A percentile compares a stretch with the other conserved stretches of the same genome.
These are phyloP conservation scores for Porcisia hertigi DNA, from an alignment of 208 protist species.

Conservation along the genomic window DNA sequence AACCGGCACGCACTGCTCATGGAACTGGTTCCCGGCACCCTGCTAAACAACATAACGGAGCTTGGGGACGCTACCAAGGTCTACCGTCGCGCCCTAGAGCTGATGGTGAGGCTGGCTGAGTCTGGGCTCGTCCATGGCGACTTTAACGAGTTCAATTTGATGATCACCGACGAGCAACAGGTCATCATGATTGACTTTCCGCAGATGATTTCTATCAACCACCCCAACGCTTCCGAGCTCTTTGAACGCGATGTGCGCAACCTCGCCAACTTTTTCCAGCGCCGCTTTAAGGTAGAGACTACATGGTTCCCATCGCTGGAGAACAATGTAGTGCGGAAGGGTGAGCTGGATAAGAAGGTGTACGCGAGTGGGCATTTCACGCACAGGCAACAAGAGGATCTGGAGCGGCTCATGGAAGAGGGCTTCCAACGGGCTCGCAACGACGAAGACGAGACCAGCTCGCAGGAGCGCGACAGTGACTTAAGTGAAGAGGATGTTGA, in stretches of 20 bases:
- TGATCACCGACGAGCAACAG: conserved; percentile 92
- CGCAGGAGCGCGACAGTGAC: not conserved
- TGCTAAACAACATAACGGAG: conserved; percentile 92
- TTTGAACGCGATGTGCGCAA: conserved; percentile 99
- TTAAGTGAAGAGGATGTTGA: conserved; percentile 11
- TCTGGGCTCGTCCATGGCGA: conserved; percentile 98
- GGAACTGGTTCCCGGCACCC: conserved; percentile 92
- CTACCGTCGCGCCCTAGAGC: conserved; percentile 89
- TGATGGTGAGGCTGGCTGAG: conserved; percentile 94
- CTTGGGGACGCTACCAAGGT: conserved; percentile 89
- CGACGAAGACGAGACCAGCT: conserved; percentile 4
- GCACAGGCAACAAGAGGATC: conserved; percentile 64
- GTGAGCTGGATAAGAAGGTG: conserved; percentile 73
- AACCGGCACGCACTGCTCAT: conserved; percentile 99
- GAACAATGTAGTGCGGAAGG: conserved; percentile 77
- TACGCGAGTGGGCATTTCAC: conserved; percentile 85
- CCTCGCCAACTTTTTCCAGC: conserved; percentile 95
- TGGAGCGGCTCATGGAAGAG: conserved; percentile 71
- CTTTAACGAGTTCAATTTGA: conserved; percentile 99
- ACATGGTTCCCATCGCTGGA: conserved; percentile 71
- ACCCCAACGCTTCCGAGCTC: conserved; percentile 94
- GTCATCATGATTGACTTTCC: conserved; percentile 99
- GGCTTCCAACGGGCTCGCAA: conserved; percentile 24
- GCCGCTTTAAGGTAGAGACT: conserved; percentile 86
- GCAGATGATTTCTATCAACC: conserved; percentile 98